Conservation (phyloP, 2,329 filamentous ascomycete genomes). For the Fusarium mundagurra region DNA sequence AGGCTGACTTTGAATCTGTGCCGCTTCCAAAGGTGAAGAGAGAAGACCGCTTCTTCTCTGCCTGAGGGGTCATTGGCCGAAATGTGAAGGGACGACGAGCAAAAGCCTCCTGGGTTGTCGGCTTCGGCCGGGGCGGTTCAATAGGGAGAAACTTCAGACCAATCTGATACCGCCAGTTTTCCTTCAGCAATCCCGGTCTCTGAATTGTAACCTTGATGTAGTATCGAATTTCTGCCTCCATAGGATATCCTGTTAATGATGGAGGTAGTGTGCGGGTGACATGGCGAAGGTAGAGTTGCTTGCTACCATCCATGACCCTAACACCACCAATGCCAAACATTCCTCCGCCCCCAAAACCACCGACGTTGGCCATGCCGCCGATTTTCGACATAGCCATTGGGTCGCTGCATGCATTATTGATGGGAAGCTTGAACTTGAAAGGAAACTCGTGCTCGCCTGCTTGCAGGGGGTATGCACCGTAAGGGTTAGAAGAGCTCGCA, state of each 20-base stretch:
- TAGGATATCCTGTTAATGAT: constrained; percentile 85
- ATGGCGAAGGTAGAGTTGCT: constrained; percentile 73
- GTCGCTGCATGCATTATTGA: constrained; percentile 78
- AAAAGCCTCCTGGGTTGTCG: constrained; percentile 80
- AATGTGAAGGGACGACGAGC: constrained; percentile 77
- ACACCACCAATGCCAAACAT: constrained; percentile 62
- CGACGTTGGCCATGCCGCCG: constrained; percentile 62
- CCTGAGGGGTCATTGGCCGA: constrained; percentile 51
- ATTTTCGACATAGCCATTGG: constrained; percentile 62
- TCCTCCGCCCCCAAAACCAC: constrained; percentile 59
- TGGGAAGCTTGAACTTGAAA: constrained; percentile 79
- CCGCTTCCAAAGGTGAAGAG: constrained; percentile 62
- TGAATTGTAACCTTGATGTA: constrained; percentile 96
- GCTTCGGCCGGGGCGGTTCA: constrained; percentile 79
- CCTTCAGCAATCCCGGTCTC: constrained; percentile 87
- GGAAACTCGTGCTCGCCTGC: constrained; percentile 79
- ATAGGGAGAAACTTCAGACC: constrained; percentile 92
- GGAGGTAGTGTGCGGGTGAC: constrained; percentile 89
- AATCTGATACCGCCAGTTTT: constrained; percentile 78
- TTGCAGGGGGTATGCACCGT: constrained; percentile 67
- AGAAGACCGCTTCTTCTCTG: constrained; percentile 63
- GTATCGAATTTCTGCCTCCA: constrained; percentile 90
- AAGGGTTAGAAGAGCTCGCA: constrained; percentile 51
- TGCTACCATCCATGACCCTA: constrained; percentile 70
- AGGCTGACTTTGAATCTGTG: constrained; percentile 40